Percentiles rank a stretch among this genome's conserved stretches.
phyloP scores from a whole-genome alignment of 1,284 basidiomycete genomes.

The Trametes polyzona region DNA sequence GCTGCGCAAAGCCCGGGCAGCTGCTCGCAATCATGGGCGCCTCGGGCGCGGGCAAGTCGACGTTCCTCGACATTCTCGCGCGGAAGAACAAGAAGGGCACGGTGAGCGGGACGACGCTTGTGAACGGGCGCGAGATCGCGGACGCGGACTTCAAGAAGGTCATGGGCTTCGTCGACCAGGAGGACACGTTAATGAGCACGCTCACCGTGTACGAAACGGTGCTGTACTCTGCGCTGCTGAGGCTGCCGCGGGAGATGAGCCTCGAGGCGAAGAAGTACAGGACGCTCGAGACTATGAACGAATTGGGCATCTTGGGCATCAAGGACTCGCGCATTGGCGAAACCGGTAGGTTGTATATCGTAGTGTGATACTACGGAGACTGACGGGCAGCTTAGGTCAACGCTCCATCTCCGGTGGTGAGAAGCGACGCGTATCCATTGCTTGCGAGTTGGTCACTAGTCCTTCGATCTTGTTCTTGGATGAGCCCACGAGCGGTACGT shows the following conservation, averaged over 20 bases:
- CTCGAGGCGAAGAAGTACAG: conserved; percentile 92
- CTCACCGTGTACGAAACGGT: conserved; percentile 98
- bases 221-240: conserved; percentile 87
- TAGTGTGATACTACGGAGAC: conserved; percentile 7
- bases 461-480: conserved; percentile 96
- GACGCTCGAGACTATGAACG: conserved; percentile 95
- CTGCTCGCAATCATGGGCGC: conserved; percentile 96
- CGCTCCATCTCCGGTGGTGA: conserved; percentile 95
- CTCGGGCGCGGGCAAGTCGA: conserved; percentile 96
- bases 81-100: conserved; percentile 84
- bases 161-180: conserved; percentile 96
- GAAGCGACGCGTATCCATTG: conserved; percentile 94
- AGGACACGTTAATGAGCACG: conserved; percentile 96
- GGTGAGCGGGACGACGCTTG: conserved; percentile 76
- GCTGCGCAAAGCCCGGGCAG: conserved; percentile 85
- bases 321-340: conserved; percentile 91
- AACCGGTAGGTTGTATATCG: conserved; percentile 53
- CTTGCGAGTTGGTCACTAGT: conserved; percentile 97
- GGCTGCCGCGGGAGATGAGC: conserved; percentile 94
- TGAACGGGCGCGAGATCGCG: conserved; percentile 84
- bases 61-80: conserved; percentile 94
- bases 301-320: conserved; percentile 91
- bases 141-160: conserved; percentile 83
- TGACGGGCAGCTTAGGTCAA: conserved; percentile 47
- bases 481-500: conserved; percentile 91